Base-by-base conservation (phyloP, 768 basidiomycete species). In the Boletus sp. region DNA sequence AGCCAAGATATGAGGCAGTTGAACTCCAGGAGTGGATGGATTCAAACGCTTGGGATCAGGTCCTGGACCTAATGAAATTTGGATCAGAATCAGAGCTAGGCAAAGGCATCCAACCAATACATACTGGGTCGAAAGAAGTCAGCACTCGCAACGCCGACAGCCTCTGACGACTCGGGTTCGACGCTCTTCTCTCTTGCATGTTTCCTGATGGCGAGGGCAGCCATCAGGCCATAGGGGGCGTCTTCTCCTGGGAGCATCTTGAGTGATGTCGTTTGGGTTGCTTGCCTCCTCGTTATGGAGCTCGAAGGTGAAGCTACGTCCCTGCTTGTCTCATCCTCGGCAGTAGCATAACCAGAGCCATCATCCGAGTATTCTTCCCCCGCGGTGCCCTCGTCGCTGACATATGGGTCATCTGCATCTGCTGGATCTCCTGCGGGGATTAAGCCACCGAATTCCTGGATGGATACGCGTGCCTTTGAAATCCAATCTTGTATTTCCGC, bases 401-500 rank as follows among this genome's bases (percentile, higher is more conserved):
- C 73, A 52, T 51, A 51, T 15, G 32, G 7, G 19, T 64, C 57
- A 45, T 77, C 78, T 51, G 77, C 76, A 27, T 81, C 81, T 81
- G 69, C 49, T 75, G 81, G 75, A 47, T 82, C 83, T 30, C 80
- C 83, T 56, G 83, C 79, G 34, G 79, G 84, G 54, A 90, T 83
- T 64, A 83, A 82, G 15, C 78, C 80, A 13, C 82, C 86, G 55
- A 88, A 86, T 51, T 86, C 83, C 52, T 82, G 77, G 44, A 90
- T 75, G 35, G 81, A 84, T 54, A 83, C 80, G 47, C 83, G 80
- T 0, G 89, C 89, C 66, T 84, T 86, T 7, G 83, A 76, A 51
- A 92, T 84, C 90, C 90, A 92, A 55, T 87, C 83, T 58, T 83
- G 79, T 42, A 90, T 81, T 48, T 82, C 85, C 53, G 84, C 80